phyloP scores from a whole-genome alignment of 352 stramenopile species.

The Peronospora farinosa region DNA sequence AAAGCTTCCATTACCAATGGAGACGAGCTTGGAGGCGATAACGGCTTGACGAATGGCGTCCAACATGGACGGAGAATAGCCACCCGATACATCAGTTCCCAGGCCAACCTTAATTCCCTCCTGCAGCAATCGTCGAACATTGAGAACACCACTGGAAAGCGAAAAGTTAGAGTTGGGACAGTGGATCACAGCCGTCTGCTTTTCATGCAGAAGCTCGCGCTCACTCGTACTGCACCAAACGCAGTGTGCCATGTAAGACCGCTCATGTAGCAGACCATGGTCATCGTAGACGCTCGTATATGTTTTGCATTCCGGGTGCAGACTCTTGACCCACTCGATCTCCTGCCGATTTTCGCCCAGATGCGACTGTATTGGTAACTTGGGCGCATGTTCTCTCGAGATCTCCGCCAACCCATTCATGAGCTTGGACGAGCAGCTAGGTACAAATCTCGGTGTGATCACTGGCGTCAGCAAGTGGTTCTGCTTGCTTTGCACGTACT shows the following conservation, averaged over 20 bases:
- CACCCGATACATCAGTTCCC: conserved; percentile 91
- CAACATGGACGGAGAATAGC: conserved; percentile 92
- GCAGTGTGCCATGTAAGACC: conserved; percentile 93
- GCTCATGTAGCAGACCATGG: conserved; percentile 84
- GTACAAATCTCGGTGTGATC: conserved; percentile 92
- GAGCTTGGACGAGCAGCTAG: conserved; percentile 76
- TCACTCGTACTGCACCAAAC: conserved; percentile 82
- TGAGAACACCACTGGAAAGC: conserved; percentile 83
- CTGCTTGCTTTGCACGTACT: conserved; percentile 75
- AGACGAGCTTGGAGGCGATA: conserved; percentile 83
- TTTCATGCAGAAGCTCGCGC: conserved; percentile 54
- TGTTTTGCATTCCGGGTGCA: conserved; percentile 75
- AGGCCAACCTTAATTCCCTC: conserved; percentile 88
- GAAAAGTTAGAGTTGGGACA: conserved; percentile 94
- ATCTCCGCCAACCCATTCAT: conserved; percentile 79
- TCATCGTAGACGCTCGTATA: conserved; percentile 81
- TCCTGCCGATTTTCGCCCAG: conserved; percentile 87
- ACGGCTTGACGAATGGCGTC: conserved; percentile 87
- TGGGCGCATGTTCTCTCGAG: conserved; percentile 65
- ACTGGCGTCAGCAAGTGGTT: conserved; percentile 80
- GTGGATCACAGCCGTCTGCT: conserved; percentile 84
- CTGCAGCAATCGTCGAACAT: conserved; percentile 64
- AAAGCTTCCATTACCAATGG: conserved; percentile 55
- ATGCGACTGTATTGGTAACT: conserved; percentile 87
- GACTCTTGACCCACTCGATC: conserved; percentile 75